Conservation (phyloP, 176 grass and related monocot species). For the Puccinellia tenuiflora region DNA sequence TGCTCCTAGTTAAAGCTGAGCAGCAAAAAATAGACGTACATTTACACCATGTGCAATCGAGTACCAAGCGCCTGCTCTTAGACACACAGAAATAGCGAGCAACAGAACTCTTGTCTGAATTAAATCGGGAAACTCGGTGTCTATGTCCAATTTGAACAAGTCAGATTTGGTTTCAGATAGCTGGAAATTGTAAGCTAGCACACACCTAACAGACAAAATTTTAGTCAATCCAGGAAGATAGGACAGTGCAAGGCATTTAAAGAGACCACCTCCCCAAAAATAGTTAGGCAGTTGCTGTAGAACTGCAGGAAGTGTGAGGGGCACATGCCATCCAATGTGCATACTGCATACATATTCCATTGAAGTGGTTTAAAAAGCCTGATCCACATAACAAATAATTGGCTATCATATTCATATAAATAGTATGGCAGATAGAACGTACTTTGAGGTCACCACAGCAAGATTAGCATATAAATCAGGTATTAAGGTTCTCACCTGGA, state of each 20-base stretch:
- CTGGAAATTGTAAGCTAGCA: neutral
- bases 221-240: conserved; percentile 1
- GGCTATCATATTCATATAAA: neutral
- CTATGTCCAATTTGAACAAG: conserved; percentile 12
- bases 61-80: neutral
- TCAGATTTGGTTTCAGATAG: conserved; percentile 13
- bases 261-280: neutral
- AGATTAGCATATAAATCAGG: neutral
- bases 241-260: neutral
- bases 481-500: neutral
- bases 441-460: neutral
- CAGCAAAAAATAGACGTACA: neutral
- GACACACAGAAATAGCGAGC: conserved; percentile 1
- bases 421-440: neutral
- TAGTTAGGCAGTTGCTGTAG: neutral
- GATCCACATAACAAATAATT: neutral
- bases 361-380: neutral
- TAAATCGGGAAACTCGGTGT: conserved; percentile 1
- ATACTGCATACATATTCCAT: neutral
- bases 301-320: neutral
- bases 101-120: conserved; percentile 10
- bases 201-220: neutral
- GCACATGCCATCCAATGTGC: neutral
- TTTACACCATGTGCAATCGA: neutral
- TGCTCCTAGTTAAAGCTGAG: conserved; percentile 32